Evolutionary conservation across 805 yeast genomes (phyloP).

Genomic region (Barnettozyma californica): DNA sequence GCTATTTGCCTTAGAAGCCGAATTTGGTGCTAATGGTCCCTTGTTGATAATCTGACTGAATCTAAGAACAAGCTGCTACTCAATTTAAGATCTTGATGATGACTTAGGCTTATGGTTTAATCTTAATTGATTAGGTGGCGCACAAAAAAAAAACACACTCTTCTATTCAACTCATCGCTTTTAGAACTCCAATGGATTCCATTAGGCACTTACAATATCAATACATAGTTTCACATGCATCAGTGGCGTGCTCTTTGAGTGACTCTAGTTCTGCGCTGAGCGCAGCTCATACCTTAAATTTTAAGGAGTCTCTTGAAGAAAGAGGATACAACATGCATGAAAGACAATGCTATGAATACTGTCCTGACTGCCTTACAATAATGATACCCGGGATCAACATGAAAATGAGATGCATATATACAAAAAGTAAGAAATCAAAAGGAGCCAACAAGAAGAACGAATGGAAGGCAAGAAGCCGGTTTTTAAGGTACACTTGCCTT

Average conservation of each 20-base stretch:
- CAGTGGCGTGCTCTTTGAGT: neutral
- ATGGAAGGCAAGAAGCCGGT: constrained; percentile 17
- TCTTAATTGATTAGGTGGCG: no score
- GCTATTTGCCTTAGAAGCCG: neutral
- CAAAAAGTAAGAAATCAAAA: constrained; percentile 8
- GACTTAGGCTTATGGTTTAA: neutral
- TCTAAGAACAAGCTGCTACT: no score
- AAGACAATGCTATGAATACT: constrained; percentile 20
- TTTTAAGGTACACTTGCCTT: constrained; percentile 25
- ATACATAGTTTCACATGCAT: constrained; percentile 3
- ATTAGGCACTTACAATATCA: neutral
- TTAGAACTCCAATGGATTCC: neutral
- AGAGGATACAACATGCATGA: constrained; percentile 22
- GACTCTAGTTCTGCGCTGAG: constrained; percentile 5
- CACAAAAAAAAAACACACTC: no score
- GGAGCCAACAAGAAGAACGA: neutral
- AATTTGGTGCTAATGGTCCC: no score
- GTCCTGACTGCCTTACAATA: constrained; percentile 21
- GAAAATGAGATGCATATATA: constrained; percentile 17
- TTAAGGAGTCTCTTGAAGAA: constrained; percentile 25
- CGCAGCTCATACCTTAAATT: constrained; percentile 24
- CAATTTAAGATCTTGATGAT: neutral
- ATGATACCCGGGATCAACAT: constrained; percentile 28
- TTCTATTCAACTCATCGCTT: no score
- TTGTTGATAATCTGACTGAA: no score